Conservation (phyloP, 208 protist species). For the Wallacemonas rigidus region DNA sequence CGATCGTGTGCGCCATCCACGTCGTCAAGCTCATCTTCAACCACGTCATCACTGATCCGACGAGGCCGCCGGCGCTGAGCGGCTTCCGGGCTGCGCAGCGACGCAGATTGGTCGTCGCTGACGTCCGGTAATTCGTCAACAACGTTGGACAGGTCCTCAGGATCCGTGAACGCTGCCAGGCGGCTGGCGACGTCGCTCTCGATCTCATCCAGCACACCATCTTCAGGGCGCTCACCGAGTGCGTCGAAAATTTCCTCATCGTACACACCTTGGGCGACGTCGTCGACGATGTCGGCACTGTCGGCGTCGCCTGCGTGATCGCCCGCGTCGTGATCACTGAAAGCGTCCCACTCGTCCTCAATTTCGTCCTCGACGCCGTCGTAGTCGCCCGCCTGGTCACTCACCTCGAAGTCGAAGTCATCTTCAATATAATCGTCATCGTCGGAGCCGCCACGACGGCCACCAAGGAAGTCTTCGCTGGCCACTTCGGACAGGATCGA, state of each 20-base stretch:
- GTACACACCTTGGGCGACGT: slow-evolving; percentile 18
- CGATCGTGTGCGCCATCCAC: slow-evolving; percentile 12
- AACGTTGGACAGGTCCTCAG: slow-evolving; percentile 18
- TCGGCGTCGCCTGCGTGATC: background rate
- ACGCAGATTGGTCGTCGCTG: background rate
- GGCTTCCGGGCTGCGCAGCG: background rate
- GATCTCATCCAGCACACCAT: slow-evolving; percentile 18
- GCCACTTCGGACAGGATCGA: slow-evolving; percentile 3
- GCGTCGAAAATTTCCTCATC: slow-evolving; percentile 18
- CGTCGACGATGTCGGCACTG: slow-evolving; percentile 19
- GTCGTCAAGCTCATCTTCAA: slow-evolving; percentile 26
- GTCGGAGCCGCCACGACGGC: background rate
- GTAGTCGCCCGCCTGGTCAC: background rate
- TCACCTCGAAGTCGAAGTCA: background rate
- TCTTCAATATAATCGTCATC: slow-evolving; percentile 24
- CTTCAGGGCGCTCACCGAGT: slow-evolving; percentile 8
- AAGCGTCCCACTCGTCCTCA: slow-evolving; percentile 37
- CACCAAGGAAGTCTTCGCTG: slow-evolving; percentile 1
- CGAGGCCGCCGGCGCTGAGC: background rate
- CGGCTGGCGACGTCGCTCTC: slow-evolving; percentile 24
- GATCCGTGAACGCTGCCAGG: slow-evolving; percentile 13
- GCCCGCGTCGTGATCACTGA: background rate
- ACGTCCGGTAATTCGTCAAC: slow-evolving; percentile 19
- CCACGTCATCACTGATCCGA: slow-evolving; percentile 26
- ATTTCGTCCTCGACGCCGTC: slow-evolving; percentile 43